Conservation (phyloP, 1,139 yeast species). For the Yamadazyma diospyri region DNA sequence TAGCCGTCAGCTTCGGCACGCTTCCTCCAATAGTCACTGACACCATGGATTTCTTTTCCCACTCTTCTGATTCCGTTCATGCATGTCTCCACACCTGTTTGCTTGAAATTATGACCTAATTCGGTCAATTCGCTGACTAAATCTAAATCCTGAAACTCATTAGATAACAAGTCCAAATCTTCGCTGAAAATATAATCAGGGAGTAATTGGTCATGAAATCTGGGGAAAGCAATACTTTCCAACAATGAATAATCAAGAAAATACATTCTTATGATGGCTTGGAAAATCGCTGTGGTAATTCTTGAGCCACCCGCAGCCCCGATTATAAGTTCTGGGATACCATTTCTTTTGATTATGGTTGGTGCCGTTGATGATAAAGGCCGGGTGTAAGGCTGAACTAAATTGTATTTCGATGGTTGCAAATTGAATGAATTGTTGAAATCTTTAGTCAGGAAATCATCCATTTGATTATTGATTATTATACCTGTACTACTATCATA, state of each 20-base stretch:
- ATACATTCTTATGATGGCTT: conserved; percentile 67
- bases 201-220: conserved; percentile 84
- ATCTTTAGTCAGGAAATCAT: conserved; percentile 82
- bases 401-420: conserved; percentile 77
- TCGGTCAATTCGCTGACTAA: conserved; percentile 15
- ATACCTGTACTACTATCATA: conserved; percentile 82
- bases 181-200: conserved; percentile 72
- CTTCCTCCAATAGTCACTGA: conserved; percentile 46
- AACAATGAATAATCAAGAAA: conserved; percentile 57
- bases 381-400: conserved; percentile 68
- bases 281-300: conserved; percentile 80
- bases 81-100: conserved; percentile 38
- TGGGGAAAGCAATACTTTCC: conserved; percentile 70
- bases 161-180: conserved; percentile 27
- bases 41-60: conserved; percentile 27
- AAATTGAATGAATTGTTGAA: conserved; percentile 73
- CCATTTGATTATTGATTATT: conserved; percentile 88
- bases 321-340: conserved; percentile 59
- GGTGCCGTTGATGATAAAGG: conserved; percentile 88
- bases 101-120: conserved; percentile 28
- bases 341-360: conserved; percentile 53
- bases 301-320: conserved; percentile 97
- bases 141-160: conserved; percentile 19
- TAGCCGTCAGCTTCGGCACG: conserved; percentile 42
- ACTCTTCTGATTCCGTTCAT: conserved; percentile 39